Percentiles rank a stretch among this genome's conserved stretches.
Evolutionary conservation across 2,329 filamentous ascomycete species (phyloP).

Genomic region (Pseudopyricularia cyperi): DNA sequence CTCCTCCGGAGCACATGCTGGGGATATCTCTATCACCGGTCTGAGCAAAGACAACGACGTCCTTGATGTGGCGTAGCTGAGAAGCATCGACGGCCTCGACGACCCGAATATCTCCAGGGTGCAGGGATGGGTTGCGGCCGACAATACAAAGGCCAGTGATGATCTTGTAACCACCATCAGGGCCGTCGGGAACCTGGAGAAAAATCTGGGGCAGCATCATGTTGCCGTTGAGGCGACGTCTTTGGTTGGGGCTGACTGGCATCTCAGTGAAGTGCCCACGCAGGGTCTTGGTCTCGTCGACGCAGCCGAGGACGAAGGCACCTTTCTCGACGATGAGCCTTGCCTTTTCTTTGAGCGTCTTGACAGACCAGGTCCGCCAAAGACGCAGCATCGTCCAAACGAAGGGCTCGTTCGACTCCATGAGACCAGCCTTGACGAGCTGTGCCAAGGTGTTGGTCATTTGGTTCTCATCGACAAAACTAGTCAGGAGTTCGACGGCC

Average conservation of each 20-base stretch:
- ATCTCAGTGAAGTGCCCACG: slow-evolving; percentile 46
- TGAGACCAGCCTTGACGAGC: slow-evolving; percentile 72
- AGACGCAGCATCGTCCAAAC: slow-evolving; percentile 64
- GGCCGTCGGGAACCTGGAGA: slow-evolving; percentile 56
- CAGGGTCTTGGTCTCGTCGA: slow-evolving; percentile 71
- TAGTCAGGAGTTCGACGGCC: slow-evolving; percentile 56
- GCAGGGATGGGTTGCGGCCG: slow-evolving; percentile 84
- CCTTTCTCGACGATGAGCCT: slow-evolving; percentile 71
- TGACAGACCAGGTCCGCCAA: slow-evolving; percentile 83
- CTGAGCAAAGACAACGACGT: slow-evolving; percentile 74
- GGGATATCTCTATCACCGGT: slow-evolving; percentile 49
- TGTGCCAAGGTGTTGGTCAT: slow-evolving; percentile 61
- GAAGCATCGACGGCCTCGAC: slow-evolving; percentile 71
- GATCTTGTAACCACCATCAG: slow-evolving; percentile 42
- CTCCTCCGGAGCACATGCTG: slow-evolving; percentile 92
- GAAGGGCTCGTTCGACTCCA: slow-evolving; percentile 64
- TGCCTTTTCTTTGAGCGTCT: slow-evolving; percentile 84
- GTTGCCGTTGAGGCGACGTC: slow-evolving; percentile 16
- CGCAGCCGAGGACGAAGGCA: slow-evolving; percentile 76
- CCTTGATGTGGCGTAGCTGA: slow-evolving; percentile 60
- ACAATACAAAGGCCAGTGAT: slow-evolving; percentile 70
- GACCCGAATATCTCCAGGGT: slow-evolving; percentile 82
- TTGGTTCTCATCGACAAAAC: slow-evolving; percentile 75
- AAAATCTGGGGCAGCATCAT: slow-evolving; percentile 72
- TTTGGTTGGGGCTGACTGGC: slow-evolving; percentile 19